A percentile compares a stretch with the other conserved stretches of the same genome.
Conservation (phyloP, 352 stramenopile genomes). For the Phytopythium ostracodes region DNA sequence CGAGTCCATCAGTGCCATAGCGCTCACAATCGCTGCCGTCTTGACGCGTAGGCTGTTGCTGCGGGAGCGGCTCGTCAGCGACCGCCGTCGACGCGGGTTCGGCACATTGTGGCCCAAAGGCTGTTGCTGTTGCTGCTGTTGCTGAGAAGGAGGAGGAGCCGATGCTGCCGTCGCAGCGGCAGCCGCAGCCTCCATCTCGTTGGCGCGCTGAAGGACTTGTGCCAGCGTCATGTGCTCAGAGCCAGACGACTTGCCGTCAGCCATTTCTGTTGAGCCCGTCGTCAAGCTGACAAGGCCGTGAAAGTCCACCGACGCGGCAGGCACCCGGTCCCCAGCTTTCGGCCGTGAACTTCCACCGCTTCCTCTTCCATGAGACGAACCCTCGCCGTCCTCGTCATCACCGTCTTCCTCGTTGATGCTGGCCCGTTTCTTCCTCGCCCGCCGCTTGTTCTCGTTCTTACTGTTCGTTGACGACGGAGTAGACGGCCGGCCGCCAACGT, state of each 20-base stretch:
- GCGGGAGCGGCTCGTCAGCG: constrained; percentile 46
- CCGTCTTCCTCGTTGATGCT: constrained; percentile 1
- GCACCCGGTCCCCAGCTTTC: constrained; percentile 18
- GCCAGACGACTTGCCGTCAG: constrained; percentile 7
- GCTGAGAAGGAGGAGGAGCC: constrained; percentile 4
- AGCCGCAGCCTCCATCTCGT: constrained; percentile 13
- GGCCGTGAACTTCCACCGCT: constrained; percentile 6
- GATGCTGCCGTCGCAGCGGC: constrained; percentile 6
- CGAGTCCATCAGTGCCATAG: constrained; percentile 51
- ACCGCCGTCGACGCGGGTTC: constrained; percentile 47
- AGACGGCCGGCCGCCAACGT: constrained; percentile 15
- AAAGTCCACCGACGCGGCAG: constrained; percentile 39
- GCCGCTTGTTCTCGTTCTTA: constrained; percentile 11
- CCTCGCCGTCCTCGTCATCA: constrained; percentile 12
- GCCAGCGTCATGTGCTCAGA: constrained; percentile 29
- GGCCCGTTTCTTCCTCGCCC: constrained; percentile 11
- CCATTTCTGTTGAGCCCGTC: neutral
- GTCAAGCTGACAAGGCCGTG: constrained; percentile 42
- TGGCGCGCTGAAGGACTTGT: constrained; percentile 28
- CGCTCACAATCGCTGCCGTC: constrained; percentile 54
- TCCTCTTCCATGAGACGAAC: neutral
- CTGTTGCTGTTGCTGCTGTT: neutral
- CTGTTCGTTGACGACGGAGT: constrained; percentile 11
- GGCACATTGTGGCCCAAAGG: constrained; percentile 25
- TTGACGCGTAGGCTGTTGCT: constrained; percentile 61